Conservation (phyloP, 108 stramenopile species). For the Skeletonema potamos region DNA sequence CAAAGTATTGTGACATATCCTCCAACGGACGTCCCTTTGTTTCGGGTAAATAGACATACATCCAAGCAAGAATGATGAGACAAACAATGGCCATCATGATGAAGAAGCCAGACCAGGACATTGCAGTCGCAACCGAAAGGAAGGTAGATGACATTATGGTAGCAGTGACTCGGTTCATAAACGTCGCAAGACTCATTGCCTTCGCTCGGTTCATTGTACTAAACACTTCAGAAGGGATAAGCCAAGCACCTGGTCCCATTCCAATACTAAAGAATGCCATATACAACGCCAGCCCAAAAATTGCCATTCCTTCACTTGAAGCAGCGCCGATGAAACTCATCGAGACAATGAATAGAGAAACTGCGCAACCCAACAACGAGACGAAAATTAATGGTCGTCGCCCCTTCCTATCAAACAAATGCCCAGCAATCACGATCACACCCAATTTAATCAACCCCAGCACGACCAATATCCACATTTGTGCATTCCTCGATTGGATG, state of each 20-base stretch:
- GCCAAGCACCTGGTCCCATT: conserved; percentile 81
- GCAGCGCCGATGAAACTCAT: conserved; percentile 23
- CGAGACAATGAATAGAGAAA: conserved; percentile 40
- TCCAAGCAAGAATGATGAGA: conserved; percentile 54
- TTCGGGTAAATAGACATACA: conserved; percentile 76
- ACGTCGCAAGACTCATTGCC: conserved; percentile 85
- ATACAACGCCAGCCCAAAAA: conserved; percentile 61
- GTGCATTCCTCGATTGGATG: conserved; percentile 43
- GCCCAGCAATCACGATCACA: conserved; percentile 63
- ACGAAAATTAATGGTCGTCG: conserved; percentile 70
- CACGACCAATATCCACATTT: conserved; percentile 56
- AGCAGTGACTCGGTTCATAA: conserved; percentile 77
- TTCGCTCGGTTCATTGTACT: conserved; percentile 81
- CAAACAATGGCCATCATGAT: conserved; percentile 59
- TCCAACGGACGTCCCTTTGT: conserved; percentile 82
- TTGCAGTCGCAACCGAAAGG: conserved; percentile 61
- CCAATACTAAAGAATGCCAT: conserved; percentile 84
- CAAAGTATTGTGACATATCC: conserved; percentile 87
- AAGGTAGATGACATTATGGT: conserved; percentile 66
- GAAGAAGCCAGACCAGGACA: conserved; percentile 76
- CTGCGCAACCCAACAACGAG: conserved; percentile 54
- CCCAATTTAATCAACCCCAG: conserved; percentile 69
- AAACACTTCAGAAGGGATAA: conserved; percentile 87
- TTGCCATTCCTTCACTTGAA: conserved; percentile 32
- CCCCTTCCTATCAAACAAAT: conserved; percentile 70